Evolutionary conservation across 345 rosid species (phyloP).

Genomic region (Eucalyptus pumila): DNA sequence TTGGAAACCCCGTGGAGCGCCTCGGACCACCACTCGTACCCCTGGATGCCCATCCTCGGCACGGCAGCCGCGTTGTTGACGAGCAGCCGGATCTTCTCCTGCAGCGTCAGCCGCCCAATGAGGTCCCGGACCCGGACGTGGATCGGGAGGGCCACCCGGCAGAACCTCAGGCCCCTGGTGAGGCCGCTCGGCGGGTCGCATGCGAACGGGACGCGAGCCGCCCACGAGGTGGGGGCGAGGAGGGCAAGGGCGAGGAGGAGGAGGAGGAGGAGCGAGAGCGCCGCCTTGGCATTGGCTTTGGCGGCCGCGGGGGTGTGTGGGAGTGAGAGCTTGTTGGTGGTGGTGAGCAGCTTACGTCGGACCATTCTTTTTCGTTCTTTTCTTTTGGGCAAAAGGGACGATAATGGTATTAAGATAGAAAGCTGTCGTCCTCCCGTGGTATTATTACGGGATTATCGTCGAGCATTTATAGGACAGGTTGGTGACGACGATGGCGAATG

Average conservation of each 20-base stretch:
- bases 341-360: neutral
- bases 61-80: constrained; percentile 76
- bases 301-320: neutral
- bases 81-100: constrained; percentile 61
- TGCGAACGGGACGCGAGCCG: constrained; percentile 33
- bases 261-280: neutral
- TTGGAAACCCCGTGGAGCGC: constrained; percentile 90
- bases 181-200: constrained; percentile 46
- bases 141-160: constrained; percentile 34
- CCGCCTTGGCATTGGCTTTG: neutral
- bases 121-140: constrained; percentile 67
- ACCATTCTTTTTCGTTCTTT: neutral
- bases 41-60: constrained; percentile 76
- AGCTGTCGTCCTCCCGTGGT: neutral
- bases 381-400: neutral
- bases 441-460: neutral
- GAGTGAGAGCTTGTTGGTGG: neutral
- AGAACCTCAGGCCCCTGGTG: constrained; percentile 43
- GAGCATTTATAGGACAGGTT: constrained; percentile 20
- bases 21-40: constrained; percentile 99
- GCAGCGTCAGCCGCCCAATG: constrained; percentile 63
- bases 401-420: neutral
- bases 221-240: neutral
- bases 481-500: neutral
- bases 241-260: neutral